Conservation (phyloP, 2,329 filamentous ascomycete genomes). For the Clarireedia hainanense region DNA sequence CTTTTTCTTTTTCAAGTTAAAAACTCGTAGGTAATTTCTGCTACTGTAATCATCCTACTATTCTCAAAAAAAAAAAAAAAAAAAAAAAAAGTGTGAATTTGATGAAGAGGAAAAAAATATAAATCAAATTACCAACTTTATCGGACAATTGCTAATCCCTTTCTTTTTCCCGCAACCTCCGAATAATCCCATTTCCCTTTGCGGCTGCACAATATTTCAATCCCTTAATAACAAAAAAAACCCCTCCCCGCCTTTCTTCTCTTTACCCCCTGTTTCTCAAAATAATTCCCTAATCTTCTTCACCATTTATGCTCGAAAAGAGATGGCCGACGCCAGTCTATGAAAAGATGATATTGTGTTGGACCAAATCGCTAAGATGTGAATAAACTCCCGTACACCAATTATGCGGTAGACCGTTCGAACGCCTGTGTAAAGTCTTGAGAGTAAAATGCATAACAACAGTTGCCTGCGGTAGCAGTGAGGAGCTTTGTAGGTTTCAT, state of each 20-base stretch:
- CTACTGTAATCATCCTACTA: too few relatives aligned
- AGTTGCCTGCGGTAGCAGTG: slow-evolving; percentile 21
- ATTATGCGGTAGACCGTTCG: slow-evolving; percentile 25
- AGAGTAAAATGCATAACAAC: slow-evolving; percentile 22
- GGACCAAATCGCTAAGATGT: slow-evolving; percentile 30
- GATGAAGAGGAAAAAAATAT: not conserved
- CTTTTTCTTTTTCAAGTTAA: too few relatives aligned
- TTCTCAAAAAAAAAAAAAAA: too few relatives aligned
- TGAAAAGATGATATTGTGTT: slow-evolving; percentile 24
- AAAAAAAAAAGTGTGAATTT: too few relatives aligned
- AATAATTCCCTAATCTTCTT: slow-evolving; percentile 11
- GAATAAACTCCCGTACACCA: slow-evolving; percentile 29
- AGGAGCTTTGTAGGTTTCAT: slow-evolving; percentile 9
- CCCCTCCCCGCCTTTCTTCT: not conserved
- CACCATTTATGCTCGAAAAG: slow-evolving; percentile 20
- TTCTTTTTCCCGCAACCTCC: slow-evolving; percentile 9
- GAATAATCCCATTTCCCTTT: slow-evolving; percentile 15
- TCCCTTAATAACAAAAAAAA: slow-evolving; percentile 4
- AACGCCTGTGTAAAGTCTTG: slow-evolving; percentile 25
- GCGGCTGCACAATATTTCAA: slow-evolving; percentile 22
- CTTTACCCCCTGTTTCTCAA: slow-evolving; percentile 12
- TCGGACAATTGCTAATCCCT: slow-evolving; percentile 8
- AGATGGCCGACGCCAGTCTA: slow-evolving; percentile 28
- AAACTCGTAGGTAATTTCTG: too few relatives aligned
- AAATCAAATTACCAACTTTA: slow-evolving; percentile 17